phyloP scores from a whole-genome alignment of 108 stramenopile genomes.

The Fistulifera pelliculosa region DNA sequence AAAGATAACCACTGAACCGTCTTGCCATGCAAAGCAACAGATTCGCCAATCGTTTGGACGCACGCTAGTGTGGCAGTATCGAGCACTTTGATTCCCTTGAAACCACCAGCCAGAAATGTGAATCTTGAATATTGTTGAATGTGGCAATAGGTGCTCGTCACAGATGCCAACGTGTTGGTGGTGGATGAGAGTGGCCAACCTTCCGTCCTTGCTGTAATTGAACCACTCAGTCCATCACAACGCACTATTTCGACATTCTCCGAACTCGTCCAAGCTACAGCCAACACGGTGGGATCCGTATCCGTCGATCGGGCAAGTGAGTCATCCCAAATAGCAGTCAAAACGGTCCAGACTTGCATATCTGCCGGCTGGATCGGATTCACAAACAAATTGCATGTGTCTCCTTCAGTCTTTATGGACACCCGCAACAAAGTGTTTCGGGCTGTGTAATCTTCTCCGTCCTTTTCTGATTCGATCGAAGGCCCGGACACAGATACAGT shows the following conservation, averaged over 20 bases:
- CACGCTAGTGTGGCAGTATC: conserved; percentile 31
- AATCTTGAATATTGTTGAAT: conserved; percentile 1
- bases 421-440: too few relatives aligned
- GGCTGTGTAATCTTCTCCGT: too few relatives aligned
- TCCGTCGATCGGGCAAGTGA: background rate
- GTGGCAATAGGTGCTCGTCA: conserved; percentile 1
- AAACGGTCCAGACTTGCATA: too few relatives aligned
- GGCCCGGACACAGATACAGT: too few relatives aligned
- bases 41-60: conserved; percentile 44
- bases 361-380: too few relatives aligned
- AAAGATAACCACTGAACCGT: conserved; percentile 43
- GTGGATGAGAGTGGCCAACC: too few relatives aligned
- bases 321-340: conserved; percentile 1
- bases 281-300: background rate
- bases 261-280: background rate
- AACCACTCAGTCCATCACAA: too few relatives aligned
- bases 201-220: too few relatives aligned
- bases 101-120: background rate
- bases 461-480: too few relatives aligned
- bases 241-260: background rate
- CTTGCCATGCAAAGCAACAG: conserved; percentile 42
- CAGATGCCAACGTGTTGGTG: too few relatives aligned
- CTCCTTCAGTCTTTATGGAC: too few relatives aligned
- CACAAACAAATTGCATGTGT: too few relatives aligned
- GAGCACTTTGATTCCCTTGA: conserved; percentile 34